Conservation (phyloP, 179 eudicot genomes). For the Carnegiea gigantea region DNA sequence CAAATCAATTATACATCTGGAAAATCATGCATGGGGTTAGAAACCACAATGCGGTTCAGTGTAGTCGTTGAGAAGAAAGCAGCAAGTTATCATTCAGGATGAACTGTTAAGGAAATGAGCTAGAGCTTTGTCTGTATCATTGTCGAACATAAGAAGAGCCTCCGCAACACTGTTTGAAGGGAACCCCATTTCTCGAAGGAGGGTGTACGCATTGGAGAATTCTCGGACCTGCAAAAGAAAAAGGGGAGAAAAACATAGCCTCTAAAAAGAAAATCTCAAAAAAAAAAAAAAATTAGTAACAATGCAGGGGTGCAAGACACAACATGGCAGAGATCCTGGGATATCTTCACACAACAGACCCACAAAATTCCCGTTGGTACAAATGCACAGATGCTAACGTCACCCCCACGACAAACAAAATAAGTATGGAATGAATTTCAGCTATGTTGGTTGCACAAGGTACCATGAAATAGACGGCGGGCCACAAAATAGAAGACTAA, state of each 20-base stretch:
- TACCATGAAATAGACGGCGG: no score
- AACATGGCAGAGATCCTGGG: no score
- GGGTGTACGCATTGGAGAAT: constrained; percentile 65
- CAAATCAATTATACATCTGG: not conserved
- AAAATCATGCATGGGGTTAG: not conserved
- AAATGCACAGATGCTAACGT: no score
- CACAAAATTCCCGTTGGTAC: no score
- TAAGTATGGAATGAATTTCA: no score
- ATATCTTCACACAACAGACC: no score
- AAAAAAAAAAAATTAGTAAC: not conserved
- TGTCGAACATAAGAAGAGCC: constrained; percentile 77
- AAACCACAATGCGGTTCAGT: constrained; percentile 2
- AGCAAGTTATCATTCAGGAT: constrained; percentile 33
- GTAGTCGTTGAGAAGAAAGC: not conserved
- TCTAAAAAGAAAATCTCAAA: not conserved
- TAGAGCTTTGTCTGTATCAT: constrained; percentile 84
- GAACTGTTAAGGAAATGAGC: constrained; percentile 70
- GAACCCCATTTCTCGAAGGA: constrained; percentile 92
- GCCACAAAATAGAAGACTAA: no score
- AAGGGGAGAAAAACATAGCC: not conserved
- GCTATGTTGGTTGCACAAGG: no score
- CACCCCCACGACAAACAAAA: no score
- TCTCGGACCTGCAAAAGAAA: constrained; percentile 61
- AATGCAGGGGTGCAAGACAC: constrained; percentile 3
- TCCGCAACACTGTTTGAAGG: constrained; percentile 75